Evolutionary conservation across 257 asterid genomes (phyloP), one percentile per base, ranked within the genome.

Genomic region (Rubia yunnanensis): DNA sequence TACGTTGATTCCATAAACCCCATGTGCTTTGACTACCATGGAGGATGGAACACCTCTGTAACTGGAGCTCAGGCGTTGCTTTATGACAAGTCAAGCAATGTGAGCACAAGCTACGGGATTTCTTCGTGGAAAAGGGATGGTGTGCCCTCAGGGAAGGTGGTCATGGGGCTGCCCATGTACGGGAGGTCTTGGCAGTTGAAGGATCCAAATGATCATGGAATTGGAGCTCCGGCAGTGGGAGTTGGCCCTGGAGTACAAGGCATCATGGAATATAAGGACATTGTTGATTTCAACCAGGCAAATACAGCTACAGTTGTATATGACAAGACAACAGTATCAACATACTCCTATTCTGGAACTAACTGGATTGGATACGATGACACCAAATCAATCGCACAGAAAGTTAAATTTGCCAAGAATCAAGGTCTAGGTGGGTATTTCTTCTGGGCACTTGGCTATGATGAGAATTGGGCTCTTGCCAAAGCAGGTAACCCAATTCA

Each of bases 361-460:
- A 61, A 67, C 70, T 86, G 87, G 92, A 77, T 81, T 31, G 85
- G 96, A 38, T 82, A 85, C 54, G 91, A 86, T 70, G 88, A 86
- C 14, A 13, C 63, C 0, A 57, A 32, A 20, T 85, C 91, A 10
- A 66, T 88, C 10, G 10, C 10, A 70, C 23, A 72, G 1, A 86
- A 84, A 77, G 64, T 86, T 7, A 72, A 66, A 74, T 84, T 65
- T 65, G 83, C 92, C 7, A 84, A 75, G 77, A 79, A 69, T 20
- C 83, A 79, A 61, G 82, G 80, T 1, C 81, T 84, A 66, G 89
- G 89, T 7, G 94, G 89, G 22, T 86, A 84, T 74, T 86, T 88
- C 65, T 82, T 86, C 26, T 86, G 89, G 94, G 85, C 82, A 38
- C 88, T 86, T 65, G 90, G 89, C 34, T 70, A 38, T 50, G 89